These are phyloP conservation scores for Immersiella caudata DNA, from an alignment of 495 filamentous ascomycete species.

Conservation along the genomic window DNA sequence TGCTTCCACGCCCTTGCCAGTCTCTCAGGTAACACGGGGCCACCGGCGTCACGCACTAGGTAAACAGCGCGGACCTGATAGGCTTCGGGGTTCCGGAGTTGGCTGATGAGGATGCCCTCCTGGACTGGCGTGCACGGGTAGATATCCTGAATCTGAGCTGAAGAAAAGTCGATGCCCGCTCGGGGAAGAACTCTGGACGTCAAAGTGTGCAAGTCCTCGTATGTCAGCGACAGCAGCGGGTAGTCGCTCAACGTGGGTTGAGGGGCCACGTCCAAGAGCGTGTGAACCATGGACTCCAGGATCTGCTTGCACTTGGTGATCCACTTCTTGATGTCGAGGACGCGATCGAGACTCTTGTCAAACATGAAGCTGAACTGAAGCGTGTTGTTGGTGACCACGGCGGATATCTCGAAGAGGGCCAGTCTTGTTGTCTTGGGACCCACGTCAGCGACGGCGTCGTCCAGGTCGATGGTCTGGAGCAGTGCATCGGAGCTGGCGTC, in stretches of 20 bases:
- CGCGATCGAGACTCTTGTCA: constrained; percentile 37
- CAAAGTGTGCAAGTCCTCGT: constrained; percentile 24
- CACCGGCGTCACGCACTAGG: constrained; percentile 19
- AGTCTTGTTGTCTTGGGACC: constrained; percentile 48
- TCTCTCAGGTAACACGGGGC: constrained; percentile 41
- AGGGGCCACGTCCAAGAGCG: constrained; percentile 10
- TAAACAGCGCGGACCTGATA: constrained; percentile 33
- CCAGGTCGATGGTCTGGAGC: constrained; percentile 21
- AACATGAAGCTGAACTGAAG: constrained; percentile 42
- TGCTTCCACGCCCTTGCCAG: constrained; percentile 55
- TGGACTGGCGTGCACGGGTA: constrained; percentile 65
- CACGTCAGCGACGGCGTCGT: constrained; percentile 49
- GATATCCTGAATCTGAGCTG: constrained; percentile 36
- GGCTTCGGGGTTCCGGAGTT: constrained; percentile 28
- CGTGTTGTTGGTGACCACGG: constrained; percentile 22
- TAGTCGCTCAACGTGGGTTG: constrained; percentile 32
- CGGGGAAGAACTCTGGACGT: constrained; percentile 17
- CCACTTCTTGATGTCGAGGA: constrained; percentile 24
- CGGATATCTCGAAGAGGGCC: constrained; percentile 57
- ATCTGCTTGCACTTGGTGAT: constrained; percentile 19
- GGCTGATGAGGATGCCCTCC: constrained; percentile 52
- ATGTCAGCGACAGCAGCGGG: constrained; percentile 26
- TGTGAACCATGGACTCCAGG: constrained; percentile 20
- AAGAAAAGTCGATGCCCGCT: constrained; percentile 27
- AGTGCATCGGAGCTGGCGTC: constrained; percentile 27